Base-by-base conservation (phyloP, 129 eudicot species). In the Rutidosis leptorrhynchoides region DNA sequence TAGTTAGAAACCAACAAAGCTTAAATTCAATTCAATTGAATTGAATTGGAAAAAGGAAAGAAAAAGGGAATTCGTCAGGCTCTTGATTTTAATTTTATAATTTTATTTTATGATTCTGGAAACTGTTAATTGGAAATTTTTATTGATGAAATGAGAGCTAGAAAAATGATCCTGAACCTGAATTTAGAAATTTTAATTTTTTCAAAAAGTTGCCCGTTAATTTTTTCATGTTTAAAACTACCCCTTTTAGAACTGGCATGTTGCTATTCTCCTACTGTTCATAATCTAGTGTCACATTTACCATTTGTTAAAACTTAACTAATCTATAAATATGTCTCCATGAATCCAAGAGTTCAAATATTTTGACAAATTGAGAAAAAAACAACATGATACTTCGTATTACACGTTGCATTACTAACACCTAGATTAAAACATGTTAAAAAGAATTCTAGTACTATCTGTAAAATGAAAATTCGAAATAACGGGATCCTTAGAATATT, bases 1-100 rank as follows among this genome's bases (percentile, higher is more conserved):
- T 6, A 58, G 74, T 59, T 51, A 75, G 69, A 61, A 75, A 75
- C 28, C 58, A 11, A 63, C 11, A 20, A 54, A 73, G 0, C 2
- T 6, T 5, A 49, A 20, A 17, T 49, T 7, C 24, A 49, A 19
- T 49, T 7, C 10, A 49, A 49, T 17, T 20, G 24, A 49, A 19
- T 49, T 7, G 22, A 49, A 49, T 17, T 20, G 24, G 19, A 1
- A 49, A 45, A 45, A 45, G 1, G 16, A 45, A 16, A 4, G 6
- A 45, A 1, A 49, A 49, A 49, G 19, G 1, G 10, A 12, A 48
- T 7, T 49, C 4, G 10, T n/a, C 6, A 49, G 55, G 22, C 1
- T 48, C 0, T 7, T 14, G 21, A 6, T 49, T 49, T 49, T 11
- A 49, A 7, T 49, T 49, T 6, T 35, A 35, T 3, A 12, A 35